phyloP scores from a whole-genome alignment of 2,329 filamentous ascomycete genomes.

The Neoarthrinium moseri region DNA sequence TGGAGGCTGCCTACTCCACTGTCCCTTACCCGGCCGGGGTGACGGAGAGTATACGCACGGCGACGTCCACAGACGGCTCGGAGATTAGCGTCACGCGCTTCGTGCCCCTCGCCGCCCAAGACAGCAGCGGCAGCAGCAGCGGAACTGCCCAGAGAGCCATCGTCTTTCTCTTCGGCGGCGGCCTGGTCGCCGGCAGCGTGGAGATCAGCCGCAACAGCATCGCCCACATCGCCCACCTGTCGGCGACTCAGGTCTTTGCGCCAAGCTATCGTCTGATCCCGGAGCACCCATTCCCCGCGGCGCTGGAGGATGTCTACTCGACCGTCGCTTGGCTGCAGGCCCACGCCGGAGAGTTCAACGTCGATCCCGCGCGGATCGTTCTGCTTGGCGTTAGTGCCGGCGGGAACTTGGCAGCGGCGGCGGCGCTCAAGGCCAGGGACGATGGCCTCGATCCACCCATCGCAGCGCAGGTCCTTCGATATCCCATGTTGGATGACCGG shows the following conservation, averaged over 20 bases:
- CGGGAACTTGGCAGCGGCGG: slow-evolving; percentile 17
- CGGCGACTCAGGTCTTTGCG: slow-evolving; percentile 23
- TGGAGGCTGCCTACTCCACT: not conserved
- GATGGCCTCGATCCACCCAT: slow-evolving; percentile 20
- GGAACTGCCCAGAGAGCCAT: slow-evolving; percentile 17
- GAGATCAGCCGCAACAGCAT: slow-evolving; percentile 12
- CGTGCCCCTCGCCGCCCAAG: slow-evolving; percentile 16
- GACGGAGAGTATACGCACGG: slow-evolving; percentile 15
- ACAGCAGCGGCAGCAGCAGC: not conserved
- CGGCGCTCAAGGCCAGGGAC: slow-evolving; percentile 38
- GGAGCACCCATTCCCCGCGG: slow-evolving; percentile 43
- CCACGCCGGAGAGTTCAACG: slow-evolving; percentile 14
- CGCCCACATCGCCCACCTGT: slow-evolving; percentile 14
- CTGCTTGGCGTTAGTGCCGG: slow-evolving; percentile 19
- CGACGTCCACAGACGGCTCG: slow-evolving; percentile 18
- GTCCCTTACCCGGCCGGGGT: slow-evolving; percentile 11
- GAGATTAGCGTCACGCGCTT: slow-evolving; percentile 18
- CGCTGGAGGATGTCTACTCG: slow-evolving; percentile 36
- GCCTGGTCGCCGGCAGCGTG: slow-evolving; percentile 20
- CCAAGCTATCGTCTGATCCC: slow-evolving; percentile 49
- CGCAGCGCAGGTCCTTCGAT: slow-evolving; percentile 26
- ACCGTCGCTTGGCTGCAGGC: slow-evolving; percentile 33
- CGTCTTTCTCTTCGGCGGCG: slow-evolving; percentile 22
- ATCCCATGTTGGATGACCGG: slow-evolving; percentile 33
- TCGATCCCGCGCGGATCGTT: slow-evolving; percentile 21